A percentile compares a stretch with the other conserved stretches of the same genome.
Evolutionary conservation across 2,329 filamentous ascomycete genomes (phyloP).

Genomic region (Nannizziopsis arthrosporioides): DNA sequence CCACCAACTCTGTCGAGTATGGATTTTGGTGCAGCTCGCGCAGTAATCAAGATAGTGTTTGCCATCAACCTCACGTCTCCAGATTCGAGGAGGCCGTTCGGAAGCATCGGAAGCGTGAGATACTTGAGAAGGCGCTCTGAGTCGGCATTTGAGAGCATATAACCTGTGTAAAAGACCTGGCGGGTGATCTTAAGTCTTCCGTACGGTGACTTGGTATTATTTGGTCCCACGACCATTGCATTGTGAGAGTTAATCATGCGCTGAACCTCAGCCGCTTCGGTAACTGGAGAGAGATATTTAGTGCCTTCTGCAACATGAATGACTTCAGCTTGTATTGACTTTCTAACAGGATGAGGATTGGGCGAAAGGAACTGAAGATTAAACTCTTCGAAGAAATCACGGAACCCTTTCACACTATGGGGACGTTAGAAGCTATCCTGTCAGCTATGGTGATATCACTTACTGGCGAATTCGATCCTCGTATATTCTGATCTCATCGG

Average conservation of each 20-base stretch:
- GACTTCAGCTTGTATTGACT: conserved; percentile 64
- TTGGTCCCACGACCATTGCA: conserved; percentile 24
- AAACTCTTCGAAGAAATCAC: conserved; percentile 68
- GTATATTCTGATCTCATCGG: conserved; percentile 65
- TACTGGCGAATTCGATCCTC: conserved; percentile 52
- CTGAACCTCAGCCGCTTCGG: conserved; percentile 74
- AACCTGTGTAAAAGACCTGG: conserved; percentile 82
- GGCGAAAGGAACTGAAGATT: conserved; percentile 49
- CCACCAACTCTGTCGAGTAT: conserved; percentile 78
- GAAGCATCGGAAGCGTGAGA: conserved; percentile 50
- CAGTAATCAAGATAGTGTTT: conserved; percentile 83
- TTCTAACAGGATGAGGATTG: conserved; percentile 40
- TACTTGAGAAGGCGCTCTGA: conserved; percentile 56
- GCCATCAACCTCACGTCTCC: conserved; percentile 69
- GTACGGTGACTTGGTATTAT: conserved; percentile 32
- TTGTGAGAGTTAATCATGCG: conserved; percentile 86
- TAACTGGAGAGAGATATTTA: conserved; percentile 61
- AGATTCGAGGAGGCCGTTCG: conserved; percentile 47
- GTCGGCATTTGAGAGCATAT: conserved; percentile 64
- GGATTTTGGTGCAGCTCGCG: conserved; percentile 57
- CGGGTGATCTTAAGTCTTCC: conserved; percentile 62
- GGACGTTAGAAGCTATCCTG: conserved; percentile 7
- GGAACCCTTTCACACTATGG: conserved; percentile 60
- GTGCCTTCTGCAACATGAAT: conserved; percentile 71
- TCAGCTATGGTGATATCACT: conserved; percentile 17